Evolutionary conservation across 768 basidiomycete genomes (phyloP).

Genomic region (Pisolithus orientalis): DNA sequence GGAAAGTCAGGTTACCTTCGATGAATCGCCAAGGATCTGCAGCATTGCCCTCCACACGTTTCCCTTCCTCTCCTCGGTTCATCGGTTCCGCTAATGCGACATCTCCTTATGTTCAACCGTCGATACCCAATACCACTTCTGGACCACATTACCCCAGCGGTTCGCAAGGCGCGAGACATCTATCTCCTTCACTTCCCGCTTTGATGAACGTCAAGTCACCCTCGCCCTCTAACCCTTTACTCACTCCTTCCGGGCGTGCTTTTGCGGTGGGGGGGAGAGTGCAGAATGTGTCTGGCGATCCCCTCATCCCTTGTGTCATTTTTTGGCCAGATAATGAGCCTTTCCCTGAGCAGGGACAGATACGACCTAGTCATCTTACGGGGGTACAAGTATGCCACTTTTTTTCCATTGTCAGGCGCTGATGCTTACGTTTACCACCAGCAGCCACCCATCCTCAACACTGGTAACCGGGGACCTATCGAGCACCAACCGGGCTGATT

Average conservation of each 20-base stretch:
- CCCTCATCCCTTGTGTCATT: conserved; percentile 70
- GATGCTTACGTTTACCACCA: conserved; percentile 20
- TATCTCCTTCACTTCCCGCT: conserved; percentile 20
- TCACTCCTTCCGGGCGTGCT: conserved; percentile 78
- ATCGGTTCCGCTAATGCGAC: conserved; percentile 11
- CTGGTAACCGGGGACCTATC: conserved; percentile 83
- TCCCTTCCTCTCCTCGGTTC: conserved; percentile 22
- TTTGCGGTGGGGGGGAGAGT: conserved; percentile 75
- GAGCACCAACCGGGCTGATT: conserved; percentile 80
- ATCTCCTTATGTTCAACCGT: conserved; percentile 10
- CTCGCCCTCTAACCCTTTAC: conserved; percentile 55
- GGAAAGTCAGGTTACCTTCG: conserved; percentile 24
- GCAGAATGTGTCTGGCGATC: conserved; percentile 72
- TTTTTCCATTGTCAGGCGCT: neutral
- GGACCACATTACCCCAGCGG: conserved; percentile 27
- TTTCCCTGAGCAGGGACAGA: conserved; percentile 75
- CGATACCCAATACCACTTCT: conserved; percentile 22
- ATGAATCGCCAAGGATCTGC: conserved; percentile 25
- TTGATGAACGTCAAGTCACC: conserved; percentile 26
- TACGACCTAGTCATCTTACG: conserved; percentile 50
- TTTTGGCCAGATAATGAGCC: conserved; percentile 91
- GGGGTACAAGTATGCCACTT: conserved; percentile 45
- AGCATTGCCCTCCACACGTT: conserved; percentile 15
- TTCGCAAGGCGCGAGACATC: conserved; percentile 19
- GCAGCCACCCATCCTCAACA: conserved; percentile 86